Percentiles rank a stretch among this genome's conserved stretches.
phyloP scores from a whole-genome alignment of 1,284 basidiomycete genomes.

The Moesziomyces globuligerus region DNA sequence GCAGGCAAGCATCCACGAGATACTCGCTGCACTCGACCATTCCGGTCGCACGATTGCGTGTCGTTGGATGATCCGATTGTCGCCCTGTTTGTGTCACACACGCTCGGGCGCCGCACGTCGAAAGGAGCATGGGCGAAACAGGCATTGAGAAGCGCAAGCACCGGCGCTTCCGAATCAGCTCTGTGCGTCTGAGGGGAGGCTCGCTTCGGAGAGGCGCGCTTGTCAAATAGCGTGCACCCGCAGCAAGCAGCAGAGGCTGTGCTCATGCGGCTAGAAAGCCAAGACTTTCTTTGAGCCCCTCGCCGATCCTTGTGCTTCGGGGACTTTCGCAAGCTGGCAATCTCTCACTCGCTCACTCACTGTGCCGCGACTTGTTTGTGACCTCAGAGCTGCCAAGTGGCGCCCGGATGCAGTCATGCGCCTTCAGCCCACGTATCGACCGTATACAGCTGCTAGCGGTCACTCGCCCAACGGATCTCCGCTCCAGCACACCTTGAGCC shows the following conservation, averaged over 20 bases:
- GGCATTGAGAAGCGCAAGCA: not conserved
- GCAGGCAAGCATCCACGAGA: not conserved
- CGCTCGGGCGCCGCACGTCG: not conserved
- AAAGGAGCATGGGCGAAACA: not conserved
- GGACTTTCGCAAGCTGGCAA: constrained; percentile 6
- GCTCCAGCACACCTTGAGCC: no score
- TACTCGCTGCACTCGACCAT: not conserved
- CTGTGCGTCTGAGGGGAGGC: no score
- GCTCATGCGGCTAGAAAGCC: constrained; percentile 17
- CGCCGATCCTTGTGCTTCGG: constrained; percentile 31
- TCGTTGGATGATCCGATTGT: not conserved
- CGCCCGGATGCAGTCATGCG: no score
- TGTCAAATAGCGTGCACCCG: not conserved
- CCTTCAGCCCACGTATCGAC: no score
- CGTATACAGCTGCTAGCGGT: no score
- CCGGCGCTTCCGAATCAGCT: no score
- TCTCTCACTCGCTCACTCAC: no score
- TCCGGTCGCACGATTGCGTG: not conserved
- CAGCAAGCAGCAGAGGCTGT: constrained; percentile 10
- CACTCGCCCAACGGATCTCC: no score
- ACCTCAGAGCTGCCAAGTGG: no score
- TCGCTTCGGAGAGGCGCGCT: not conserved
- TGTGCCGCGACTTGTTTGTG: no score
- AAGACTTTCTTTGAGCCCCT: constrained; percentile 34
- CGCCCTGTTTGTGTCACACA: no score